phyloP scores from a whole-genome alignment of 2,329 filamentous ascomycete species.

The Volutella citrinella region DNA sequence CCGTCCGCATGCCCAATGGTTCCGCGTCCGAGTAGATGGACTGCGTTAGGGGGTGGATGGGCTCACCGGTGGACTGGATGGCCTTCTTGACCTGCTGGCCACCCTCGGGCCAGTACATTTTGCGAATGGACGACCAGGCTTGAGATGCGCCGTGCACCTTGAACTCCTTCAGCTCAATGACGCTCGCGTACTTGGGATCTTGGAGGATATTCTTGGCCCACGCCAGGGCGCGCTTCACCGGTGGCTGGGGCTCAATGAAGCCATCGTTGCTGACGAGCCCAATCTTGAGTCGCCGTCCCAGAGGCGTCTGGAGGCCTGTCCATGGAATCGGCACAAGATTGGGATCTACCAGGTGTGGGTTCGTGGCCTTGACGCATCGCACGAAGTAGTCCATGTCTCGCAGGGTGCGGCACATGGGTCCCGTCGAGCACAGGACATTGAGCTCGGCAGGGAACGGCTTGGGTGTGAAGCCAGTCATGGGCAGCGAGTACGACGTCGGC shows the following conservation, averaged over 20 bases:
- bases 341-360: conserved; percentile 33
- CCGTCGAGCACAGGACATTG: conserved; percentile 34
- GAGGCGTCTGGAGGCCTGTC: conserved; percentile 22
- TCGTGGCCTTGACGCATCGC: conserved; percentile 9
- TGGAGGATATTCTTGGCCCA: conserved; percentile 27
- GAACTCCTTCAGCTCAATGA: conserved; percentile 34
- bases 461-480: conserved; percentile 19
- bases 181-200: conserved; percentile 13
- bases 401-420: conserved; percentile 36
- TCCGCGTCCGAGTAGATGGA: conserved; percentile 16
- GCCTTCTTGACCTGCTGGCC: conserved; percentile 27
- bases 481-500: conserved; percentile 36
- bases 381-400: conserved; percentile 22
- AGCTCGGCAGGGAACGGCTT: conserved; percentile 35
- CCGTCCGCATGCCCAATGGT: conserved; percentile 10
- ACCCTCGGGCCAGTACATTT: conserved; percentile 47
- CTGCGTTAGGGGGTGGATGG: conserved; percentile 24
- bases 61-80: conserved; percentile 39
- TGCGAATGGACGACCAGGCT: conserved; percentile 29
- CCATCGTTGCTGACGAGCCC: conserved; percentile 40
- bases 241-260: conserved; percentile 36
- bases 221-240: conserved; percentile 32
- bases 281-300: conserved; percentile 31
- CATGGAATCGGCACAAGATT: conserved; percentile 38
- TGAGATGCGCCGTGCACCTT: conserved; percentile 27